phyloP scores from a whole-genome alignment of 2,329 filamentous ascomycete species.

The Calonectria honghensis region DNA sequence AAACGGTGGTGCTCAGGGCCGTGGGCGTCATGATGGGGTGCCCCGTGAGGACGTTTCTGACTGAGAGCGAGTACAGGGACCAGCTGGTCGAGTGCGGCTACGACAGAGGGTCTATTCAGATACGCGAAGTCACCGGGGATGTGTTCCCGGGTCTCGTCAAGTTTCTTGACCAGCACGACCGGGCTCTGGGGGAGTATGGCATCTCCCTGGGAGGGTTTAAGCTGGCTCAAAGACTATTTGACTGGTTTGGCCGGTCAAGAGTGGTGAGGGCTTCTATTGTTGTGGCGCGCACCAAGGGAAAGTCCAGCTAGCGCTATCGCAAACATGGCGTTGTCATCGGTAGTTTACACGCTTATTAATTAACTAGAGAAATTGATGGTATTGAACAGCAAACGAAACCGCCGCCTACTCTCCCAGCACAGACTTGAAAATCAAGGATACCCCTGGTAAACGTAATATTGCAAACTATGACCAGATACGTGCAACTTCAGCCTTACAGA shows the following conservation, averaged over 20 bases:
- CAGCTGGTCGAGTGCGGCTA: conserved; percentile 71
- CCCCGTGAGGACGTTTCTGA: conserved; percentile 69
- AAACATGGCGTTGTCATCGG: neutral
- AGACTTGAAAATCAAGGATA: neutral
- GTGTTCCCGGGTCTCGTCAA: conserved; percentile 70
- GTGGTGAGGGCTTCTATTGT: conserved; percentile 61
- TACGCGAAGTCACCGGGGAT: conserved; percentile 71
- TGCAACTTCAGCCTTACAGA: conserved; percentile 59
- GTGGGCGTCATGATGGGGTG: conserved; percentile 69
- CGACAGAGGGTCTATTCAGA: conserved; percentile 60
- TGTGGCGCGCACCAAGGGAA: conserved; percentile 53
- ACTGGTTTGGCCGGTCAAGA: conserved; percentile 61
- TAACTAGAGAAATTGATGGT: neutral
- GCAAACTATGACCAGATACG: no score
- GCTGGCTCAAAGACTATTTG: conserved; percentile 61
- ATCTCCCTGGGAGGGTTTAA: conserved; percentile 61
- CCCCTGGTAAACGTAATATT: neutral
- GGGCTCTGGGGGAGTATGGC: conserved; percentile 58
- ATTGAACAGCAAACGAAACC: neutral
- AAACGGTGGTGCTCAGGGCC: conserved; percentile 61
- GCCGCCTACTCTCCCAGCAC: neutral
- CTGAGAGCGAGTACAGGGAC: conserved; percentile 65
- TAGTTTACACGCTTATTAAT: neutral
- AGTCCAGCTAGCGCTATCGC: neutral
- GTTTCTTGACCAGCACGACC: conserved; percentile 64